Conservation (phyloP, 768 basidiomycete species). For the Exidia glandulosa region DNA sequence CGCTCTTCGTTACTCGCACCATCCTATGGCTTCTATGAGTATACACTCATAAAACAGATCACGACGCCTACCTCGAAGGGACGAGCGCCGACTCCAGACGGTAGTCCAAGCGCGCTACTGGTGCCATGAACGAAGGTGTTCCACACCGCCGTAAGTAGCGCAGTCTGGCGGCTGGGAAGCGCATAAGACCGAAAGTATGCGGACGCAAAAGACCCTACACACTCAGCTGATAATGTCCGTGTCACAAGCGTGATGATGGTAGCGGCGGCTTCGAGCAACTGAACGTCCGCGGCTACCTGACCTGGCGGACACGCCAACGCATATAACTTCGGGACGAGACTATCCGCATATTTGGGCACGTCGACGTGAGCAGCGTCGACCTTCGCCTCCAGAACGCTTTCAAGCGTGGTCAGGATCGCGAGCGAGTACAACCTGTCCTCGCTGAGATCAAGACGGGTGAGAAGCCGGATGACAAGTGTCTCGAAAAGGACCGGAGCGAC, state of each 20-base stretch:
- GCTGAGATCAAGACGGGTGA: slow-evolving; percentile 64
- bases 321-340: slow-evolving; percentile 59
- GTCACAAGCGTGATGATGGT: slow-evolving; percentile 58
- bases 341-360: slow-evolving; percentile 69
- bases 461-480: slow-evolving; percentile 64
- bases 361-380: slow-evolving; percentile 47
- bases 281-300: slow-evolving; percentile 24
- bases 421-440: slow-evolving; percentile 75
- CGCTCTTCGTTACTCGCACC: slow-evolving; percentile 22
- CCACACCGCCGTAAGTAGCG: slow-evolving; percentile 39
- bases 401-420: slow-evolving; percentile 63
- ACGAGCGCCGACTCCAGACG: slow-evolving; percentile 27
- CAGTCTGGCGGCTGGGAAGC: slow-evolving; percentile 48
- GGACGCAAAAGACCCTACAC: no score
- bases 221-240: slow-evolving; percentile 56
- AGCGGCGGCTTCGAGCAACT: slow-evolving; percentile 51
- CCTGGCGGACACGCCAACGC: slow-evolving; percentile 18
- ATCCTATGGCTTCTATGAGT: slow-evolving; percentile 4
- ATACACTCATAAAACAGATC: no score
- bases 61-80: slow-evolving; percentile 58
- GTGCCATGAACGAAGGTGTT: slow-evolving; percentile 46
- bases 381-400: slow-evolving; percentile 47
- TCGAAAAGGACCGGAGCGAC: slow-evolving; percentile 71
- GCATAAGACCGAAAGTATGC: no score
- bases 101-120: slow-evolving; percentile 36